Percentiles rank a stretch among this genome's conserved stretches.
These are phyloP conservation scores for Coleophoma cylindrospora DNA, from an alignment of 2,329 filamentous ascomycete species.

Conservation along the genomic window DNA sequence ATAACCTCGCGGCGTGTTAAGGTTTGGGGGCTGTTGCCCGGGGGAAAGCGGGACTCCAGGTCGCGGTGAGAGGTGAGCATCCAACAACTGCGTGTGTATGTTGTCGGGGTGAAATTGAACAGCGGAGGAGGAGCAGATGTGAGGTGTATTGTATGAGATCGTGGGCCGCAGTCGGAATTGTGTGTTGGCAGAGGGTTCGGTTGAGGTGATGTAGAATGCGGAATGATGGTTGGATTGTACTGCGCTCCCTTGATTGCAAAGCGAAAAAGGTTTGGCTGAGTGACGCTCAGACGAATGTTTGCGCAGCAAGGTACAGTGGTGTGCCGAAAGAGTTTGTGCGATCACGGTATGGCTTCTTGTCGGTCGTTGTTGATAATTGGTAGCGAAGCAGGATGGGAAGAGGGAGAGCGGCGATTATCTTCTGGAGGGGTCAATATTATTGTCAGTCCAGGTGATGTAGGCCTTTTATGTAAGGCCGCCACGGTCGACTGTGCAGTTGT, in stretches of 20 bases:
- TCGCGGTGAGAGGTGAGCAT: neutral
- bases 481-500: too few species aligned
- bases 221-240: neutral
- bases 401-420: neutral
- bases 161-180: neutral
- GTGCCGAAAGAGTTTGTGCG: neutral
- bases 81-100: neutral
- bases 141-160: neutral
- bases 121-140: neutral
- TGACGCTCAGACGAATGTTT: neutral
- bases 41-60: neutral
- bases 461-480: too few species aligned
- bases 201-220: neutral
- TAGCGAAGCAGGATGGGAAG: neutral
- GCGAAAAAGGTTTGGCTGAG: neutral
- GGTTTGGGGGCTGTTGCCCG: constrained; percentile 4
- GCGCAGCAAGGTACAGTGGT: neutral
- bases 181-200: neutral
- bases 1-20: constrained; percentile 17
- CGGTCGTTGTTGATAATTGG: neutral
- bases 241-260: neutral
- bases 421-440: too few species aligned
- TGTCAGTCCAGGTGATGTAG: too few species aligned
- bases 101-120: neutral
- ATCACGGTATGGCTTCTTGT: neutral